Percentiles rank a stretch among this genome's conserved stretches.
Conservation (phyloP, 163 green algal genomes). For the Scenedesmus sp. region DNA sequence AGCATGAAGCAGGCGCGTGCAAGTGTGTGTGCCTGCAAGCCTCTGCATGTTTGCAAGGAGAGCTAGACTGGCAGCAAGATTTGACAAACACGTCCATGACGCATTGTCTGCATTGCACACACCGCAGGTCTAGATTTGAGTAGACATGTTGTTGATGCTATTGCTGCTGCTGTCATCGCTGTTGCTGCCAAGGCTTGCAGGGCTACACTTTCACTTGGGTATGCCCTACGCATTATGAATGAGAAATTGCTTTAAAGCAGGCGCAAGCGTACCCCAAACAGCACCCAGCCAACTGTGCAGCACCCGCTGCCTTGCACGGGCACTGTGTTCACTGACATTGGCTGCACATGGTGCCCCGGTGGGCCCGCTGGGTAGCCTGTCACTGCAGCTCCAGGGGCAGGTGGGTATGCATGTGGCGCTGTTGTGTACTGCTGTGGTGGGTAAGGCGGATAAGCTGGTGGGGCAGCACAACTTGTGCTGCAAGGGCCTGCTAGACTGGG, state of each 20-base stretch:
- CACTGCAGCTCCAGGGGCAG: background rate
- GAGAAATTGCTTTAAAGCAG: too few relatives aligned
- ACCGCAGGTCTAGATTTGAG: too few relatives aligned
- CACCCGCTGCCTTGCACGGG: background rate
- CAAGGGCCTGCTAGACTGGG: background rate
- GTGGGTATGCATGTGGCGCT: background rate
- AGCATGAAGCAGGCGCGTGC: background rate
- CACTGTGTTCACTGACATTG: background rate
- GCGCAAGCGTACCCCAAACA: constrained; percentile 31
- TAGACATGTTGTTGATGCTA: too few relatives aligned
- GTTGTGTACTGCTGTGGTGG: background rate
- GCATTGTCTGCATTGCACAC: too few relatives aligned
- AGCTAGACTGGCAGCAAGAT: too few relatives aligned
- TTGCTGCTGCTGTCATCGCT: too few relatives aligned
- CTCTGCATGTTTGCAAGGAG: too few relatives aligned
- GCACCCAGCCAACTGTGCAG: constrained; percentile 50
- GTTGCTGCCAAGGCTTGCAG: too few relatives aligned
- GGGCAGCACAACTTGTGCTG: background rate
- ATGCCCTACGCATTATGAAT: too few relatives aligned
- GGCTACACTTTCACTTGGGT: too few relatives aligned
- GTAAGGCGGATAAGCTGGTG: background rate
- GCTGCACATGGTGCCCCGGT: background rate
- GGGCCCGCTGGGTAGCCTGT: background rate
- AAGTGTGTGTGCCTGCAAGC: too few relatives aligned
- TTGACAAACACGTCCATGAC: too few relatives aligned